phyloP scores from a whole-genome alignment of 1,139 yeast genomes.

The Diutina sp. region DNA sequence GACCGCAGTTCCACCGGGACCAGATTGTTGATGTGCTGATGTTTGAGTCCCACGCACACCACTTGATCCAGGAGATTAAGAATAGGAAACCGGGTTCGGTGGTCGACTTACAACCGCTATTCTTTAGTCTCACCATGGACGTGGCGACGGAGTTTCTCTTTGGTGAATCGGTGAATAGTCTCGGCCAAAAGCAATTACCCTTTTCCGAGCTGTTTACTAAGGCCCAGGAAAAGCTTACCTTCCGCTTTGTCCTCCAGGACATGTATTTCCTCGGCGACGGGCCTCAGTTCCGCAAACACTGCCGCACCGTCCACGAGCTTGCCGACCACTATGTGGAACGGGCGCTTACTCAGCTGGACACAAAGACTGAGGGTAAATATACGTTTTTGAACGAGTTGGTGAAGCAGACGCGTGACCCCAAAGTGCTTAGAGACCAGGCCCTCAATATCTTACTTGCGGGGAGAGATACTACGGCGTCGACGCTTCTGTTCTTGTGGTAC shows the following conservation, averaged over 20 bases:
- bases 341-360: not conserved
- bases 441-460: slow-evolving; percentile 1
- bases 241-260: not conserved
- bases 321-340: not conserved
- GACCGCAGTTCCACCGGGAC: not conserved
- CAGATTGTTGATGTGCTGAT: not conserved
- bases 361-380: not conserved
- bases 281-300: not conserved
- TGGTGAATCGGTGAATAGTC: not conserved
- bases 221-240: not conserved
- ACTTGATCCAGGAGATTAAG: not conserved
- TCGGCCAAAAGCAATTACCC: not conserved
- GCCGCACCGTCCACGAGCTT: not conserved
- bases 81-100: not conserved
- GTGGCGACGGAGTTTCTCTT: slow-evolving; percentile 1
- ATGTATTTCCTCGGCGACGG: not conserved
- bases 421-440: not conserved
- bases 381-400: slow-evolving; percentile 1
- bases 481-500: not conserved
- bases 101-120: not conserved
- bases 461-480: slow-evolving; percentile 1
- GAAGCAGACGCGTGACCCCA: slow-evolving; percentile 1
- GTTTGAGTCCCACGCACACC: not conserved
- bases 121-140: not conserved
- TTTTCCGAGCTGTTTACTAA: not conserved